Percentiles rank a stretch among this genome's conserved stretches.
These are phyloP conservation scores for Trichophyton verrucosum DNA, from an alignment of 2,329 filamentous ascomycete species.

Conservation along the genomic window DNA sequence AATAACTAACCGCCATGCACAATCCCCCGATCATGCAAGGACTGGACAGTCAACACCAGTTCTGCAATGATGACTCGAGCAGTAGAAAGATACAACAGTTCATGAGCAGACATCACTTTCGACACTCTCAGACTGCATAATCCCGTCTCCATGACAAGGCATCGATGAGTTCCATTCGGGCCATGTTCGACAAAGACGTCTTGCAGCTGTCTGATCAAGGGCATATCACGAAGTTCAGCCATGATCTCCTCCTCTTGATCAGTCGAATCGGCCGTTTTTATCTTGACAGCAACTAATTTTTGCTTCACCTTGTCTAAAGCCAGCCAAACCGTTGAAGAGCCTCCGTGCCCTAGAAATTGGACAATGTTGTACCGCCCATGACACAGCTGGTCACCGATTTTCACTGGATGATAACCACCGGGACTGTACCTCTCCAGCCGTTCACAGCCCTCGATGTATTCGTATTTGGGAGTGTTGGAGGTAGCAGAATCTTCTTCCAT, in stretches of 20 bases:
- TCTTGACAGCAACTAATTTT: conserved; percentile 11
- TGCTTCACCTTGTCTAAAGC: conserved; percentile 11
- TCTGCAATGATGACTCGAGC: conserved; percentile 11
- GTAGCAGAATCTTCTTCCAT: conserved; percentile 7
- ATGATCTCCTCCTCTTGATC: conserved; percentile 10
- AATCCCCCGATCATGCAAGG: conserved; percentile 12
- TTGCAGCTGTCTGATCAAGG: conserved; percentile 11
- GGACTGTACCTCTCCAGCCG: conserved; percentile 10
- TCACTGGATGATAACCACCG: conserved; percentile 9
- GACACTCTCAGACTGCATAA: conserved; percentile 13
- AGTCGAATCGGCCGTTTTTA: conserved; percentile 10
- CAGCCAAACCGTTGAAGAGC: conserved; percentile 13
- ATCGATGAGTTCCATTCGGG: conserved; percentile 12
- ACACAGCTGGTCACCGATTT: conserved; percentile 11
- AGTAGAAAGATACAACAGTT: conserved; percentile 10
- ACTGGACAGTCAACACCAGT: conserved; percentile 10
- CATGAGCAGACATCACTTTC: conserved; percentile 9
- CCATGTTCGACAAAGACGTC: conserved; percentile 11
- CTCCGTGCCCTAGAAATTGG: conserved; percentile 11
- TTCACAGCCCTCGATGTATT: conserved; percentile 13
- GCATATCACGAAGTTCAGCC: conserved; percentile 9
- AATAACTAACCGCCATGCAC: conserved; percentile 12
- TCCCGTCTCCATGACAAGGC: conserved; percentile 11
- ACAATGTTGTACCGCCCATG: conserved; percentile 11
- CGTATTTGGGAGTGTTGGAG: conserved; percentile 7